Conservation (phyloP, 306 rosid genomes). For the Prunus salicina region DNA sequence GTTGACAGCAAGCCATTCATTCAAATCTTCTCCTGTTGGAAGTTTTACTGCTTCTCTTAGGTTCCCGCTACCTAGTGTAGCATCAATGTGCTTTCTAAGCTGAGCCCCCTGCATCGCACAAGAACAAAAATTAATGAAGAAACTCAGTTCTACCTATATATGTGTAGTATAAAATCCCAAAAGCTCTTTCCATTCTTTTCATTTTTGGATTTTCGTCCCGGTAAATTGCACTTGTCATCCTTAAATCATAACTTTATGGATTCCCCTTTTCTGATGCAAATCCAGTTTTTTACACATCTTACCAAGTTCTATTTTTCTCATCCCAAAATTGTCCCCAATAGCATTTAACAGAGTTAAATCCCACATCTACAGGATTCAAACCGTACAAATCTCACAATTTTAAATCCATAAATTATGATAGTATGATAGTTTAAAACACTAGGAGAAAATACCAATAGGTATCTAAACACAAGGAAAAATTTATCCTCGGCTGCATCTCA, state of each 20-base stretch:
- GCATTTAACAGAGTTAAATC: not conserved
- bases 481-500: not conserved
- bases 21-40: constrained; percentile 97
- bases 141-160: not conserved
- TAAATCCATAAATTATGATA: not conserved
- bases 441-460: not conserved
- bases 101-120: constrained; percentile 87
- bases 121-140: constrained; percentile 1
- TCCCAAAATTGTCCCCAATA: not conserved
- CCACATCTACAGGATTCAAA: not conserved
- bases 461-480: not conserved
- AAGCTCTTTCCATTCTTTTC: not conserved
- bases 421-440: not conserved
- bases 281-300: not conserved
- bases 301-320: not conserved
- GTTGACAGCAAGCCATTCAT: constrained; percentile 99
- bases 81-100: constrained; percentile 96
- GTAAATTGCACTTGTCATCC: not conserved
- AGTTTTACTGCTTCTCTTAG: constrained; percentile 99
- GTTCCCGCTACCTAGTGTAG: constrained; percentile 95
- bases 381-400: not conserved
- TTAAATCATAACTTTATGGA: not conserved
- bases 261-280: not conserved
- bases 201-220: not conserved
- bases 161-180: not conserved